These are phyloP conservation scores for Reticulascus tulasneorum DNA, from an alignment of 2,329 filamentous ascomycete species.

Conservation along the genomic window DNA sequence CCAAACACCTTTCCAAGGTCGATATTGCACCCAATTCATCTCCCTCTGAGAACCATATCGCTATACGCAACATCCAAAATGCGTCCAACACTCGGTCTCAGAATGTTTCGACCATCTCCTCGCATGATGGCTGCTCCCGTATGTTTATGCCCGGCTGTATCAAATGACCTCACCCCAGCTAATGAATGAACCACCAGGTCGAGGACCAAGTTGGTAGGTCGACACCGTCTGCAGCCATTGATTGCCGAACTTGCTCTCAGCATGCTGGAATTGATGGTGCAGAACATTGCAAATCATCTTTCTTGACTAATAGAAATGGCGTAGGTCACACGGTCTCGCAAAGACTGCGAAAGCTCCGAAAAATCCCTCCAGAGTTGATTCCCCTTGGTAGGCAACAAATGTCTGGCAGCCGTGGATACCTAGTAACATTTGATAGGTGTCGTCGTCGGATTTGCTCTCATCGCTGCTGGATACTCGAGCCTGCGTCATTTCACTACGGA, in stretches of 20 bases:
- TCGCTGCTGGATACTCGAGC: conserved; percentile 78
- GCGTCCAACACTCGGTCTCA: conserved; percentile 62
- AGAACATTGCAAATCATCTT: no score
- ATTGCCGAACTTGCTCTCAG: conserved; percentile 2
- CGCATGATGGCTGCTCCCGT: conserved; percentile 71
- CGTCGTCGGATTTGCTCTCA: conserved; percentile 81
- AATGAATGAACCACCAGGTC: conserved; percentile 44
- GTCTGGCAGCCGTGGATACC: not conserved
- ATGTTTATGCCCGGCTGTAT: conserved; percentile 33
- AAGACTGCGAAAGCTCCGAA: conserved; percentile 83
- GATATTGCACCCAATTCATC: conserved; percentile 24
- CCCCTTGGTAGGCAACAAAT: conserved; percentile 72
- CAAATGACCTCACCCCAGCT: conserved; percentile 15
- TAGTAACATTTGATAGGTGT: conserved; percentile 53
- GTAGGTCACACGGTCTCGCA: conserved; percentile 95
- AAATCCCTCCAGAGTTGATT: conserved; percentile 88
- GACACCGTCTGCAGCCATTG: conserved; percentile 16
- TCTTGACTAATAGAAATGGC: conserved; percentile 21
- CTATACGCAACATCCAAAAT: conserved; percentile 40
- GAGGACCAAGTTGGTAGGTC: conserved; percentile 66
- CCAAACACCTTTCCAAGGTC: conserved; percentile 15
- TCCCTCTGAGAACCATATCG: conserved; percentile 9
- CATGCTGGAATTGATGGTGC: conserved; percentile 14
- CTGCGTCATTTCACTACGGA: conserved; percentile 79
- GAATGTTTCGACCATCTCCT: conserved; percentile 63